These are phyloP conservation scores for Cutaneotrichosporon mucoides DNA, from an alignment of 1,284 basidiomycete genomes.

Conservation along the genomic window DNA sequence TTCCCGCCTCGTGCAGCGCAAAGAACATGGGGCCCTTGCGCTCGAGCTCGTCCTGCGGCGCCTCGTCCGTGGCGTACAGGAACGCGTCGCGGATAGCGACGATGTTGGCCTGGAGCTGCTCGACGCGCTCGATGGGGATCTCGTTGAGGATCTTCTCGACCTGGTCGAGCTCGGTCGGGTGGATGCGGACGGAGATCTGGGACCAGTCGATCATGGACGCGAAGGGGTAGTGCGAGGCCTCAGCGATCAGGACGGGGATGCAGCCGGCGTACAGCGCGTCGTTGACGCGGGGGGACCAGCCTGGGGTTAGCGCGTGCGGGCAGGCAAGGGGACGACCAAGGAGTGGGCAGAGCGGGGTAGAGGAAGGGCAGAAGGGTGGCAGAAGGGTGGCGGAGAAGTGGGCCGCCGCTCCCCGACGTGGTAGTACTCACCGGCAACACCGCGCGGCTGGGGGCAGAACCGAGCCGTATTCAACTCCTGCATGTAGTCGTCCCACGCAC, in stretches of 20 bases:
- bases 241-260: conserved; percentile 51
- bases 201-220: conserved; percentile 50
- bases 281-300: conserved; percentile 51
- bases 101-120: conserved; percentile 50
- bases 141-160: conserved; percentile 47
- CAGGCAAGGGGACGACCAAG: no score
- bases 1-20: conserved; percentile 47
- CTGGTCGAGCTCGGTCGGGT: conserved; percentile 49
- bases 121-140: conserved; percentile 45
- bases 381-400: no score
- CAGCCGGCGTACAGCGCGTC: conserved; percentile 54
- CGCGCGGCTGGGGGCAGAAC: conserved; percentile 52
- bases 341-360: no score
- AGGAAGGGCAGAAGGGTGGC: no score
- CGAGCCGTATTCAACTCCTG: conserved; percentile 45
- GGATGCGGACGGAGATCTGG: conserved; percentile 49
- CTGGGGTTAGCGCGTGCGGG: conserved; percentile 12
- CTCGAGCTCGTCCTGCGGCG: conserved; percentile 39
- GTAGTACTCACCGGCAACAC: conserved; percentile 40
- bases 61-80: conserved; percentile 47
- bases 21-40: conserved; percentile 49
- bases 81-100: conserved; percentile 51
- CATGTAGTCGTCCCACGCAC: conserved; percentile 47
- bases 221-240: conserved; percentile 51
- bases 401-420: no score